These are phyloP conservation scores for Neostapfia colusana DNA, from an alignment of 176 grass and related monocot species.

Conservation along the genomic window DNA sequence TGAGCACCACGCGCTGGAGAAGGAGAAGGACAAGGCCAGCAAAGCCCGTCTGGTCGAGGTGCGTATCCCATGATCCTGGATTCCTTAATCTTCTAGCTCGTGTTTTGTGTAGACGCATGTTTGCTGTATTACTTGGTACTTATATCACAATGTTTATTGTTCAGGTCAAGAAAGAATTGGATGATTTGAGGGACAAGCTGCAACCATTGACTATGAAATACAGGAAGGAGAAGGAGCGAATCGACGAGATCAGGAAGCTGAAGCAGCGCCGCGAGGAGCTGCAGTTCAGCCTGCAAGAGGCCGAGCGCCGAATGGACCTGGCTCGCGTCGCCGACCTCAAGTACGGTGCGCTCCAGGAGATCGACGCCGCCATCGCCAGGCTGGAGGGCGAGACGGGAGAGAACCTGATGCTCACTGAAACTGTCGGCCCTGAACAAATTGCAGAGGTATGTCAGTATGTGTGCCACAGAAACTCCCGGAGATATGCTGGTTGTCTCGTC, in stretches of 20 bases:
- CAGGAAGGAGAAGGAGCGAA: slow-evolving; percentile 60
- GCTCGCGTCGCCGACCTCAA: slow-evolving; percentile 64
- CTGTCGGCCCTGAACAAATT: slow-evolving; percentile 68
- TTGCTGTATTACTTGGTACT: too few relatives aligned
- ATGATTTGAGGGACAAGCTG: slow-evolving; percentile 63
- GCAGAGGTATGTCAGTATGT: slow-evolving; percentile 71
- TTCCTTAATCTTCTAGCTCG: too few relatives aligned
- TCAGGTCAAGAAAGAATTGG: slow-evolving; percentile 63
- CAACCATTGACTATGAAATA: slow-evolving; percentile 55
- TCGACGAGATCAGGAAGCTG: slow-evolving; percentile 56
- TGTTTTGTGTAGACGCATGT: too few relatives aligned
- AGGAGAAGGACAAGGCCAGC: slow-evolving; percentile 59
- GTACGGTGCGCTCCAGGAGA: slow-evolving; percentile 53
- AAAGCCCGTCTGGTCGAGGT: slow-evolving; percentile 54
- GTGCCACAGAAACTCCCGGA: not conserved
- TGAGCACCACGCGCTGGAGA: slow-evolving; percentile 48
- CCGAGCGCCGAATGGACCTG: slow-evolving; percentile 60
- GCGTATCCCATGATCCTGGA: not conserved
- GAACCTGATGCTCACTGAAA: slow-evolving; percentile 59
- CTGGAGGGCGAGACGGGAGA: slow-evolving; percentile 56
- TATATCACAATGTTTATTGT: not conserved
- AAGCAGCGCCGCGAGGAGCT: slow-evolving; percentile 66
- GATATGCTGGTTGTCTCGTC: too few relatives aligned
- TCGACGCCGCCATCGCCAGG: slow-evolving; percentile 50
- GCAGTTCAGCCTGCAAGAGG: slow-evolving; percentile 50